phyloP scores from a whole-genome alignment of 1,284 basidiomycete species.

The Neotropicomus parvogracilis region DNA sequence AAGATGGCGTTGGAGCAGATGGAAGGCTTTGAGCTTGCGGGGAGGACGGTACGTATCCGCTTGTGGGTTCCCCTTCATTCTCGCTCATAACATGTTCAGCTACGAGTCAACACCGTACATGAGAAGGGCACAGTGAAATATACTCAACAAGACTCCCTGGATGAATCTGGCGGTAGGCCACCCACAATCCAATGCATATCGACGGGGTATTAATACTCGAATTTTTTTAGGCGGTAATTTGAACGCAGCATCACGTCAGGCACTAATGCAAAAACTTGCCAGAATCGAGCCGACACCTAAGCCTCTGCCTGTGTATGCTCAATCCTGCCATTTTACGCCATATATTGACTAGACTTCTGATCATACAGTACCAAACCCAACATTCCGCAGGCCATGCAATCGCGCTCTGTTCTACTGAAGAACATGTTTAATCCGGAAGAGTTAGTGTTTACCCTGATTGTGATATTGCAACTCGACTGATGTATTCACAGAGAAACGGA shows the following conservation, averaged over 20 bases:
- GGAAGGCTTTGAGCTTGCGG: slow-evolving; percentile 97
- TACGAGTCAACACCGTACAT: slow-evolving; percentile 88
- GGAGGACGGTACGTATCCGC: slow-evolving; percentile 66
- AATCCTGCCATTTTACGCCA: background rate
- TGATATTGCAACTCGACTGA: slow-evolving; percentile 9
- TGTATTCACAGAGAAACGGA: slow-evolving; percentile 76
- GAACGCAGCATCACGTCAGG: slow-evolving; percentile 93
- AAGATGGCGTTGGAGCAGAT: slow-evolving; percentile 96
- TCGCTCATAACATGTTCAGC: slow-evolving; percentile 40
- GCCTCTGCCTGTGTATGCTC: slow-evolving; percentile 57
- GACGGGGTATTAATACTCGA: slow-evolving; percentile 10
- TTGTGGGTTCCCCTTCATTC: slow-evolving; percentile 1
- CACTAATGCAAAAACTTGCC: slow-evolving; percentile 98
- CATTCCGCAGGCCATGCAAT: slow-evolving; percentile 77
- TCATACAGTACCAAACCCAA: slow-evolving; percentile 56
- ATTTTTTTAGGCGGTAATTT: slow-evolving; percentile 72
- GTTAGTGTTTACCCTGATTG: slow-evolving; percentile 42
- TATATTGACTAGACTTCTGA: slow-evolving; percentile 13
- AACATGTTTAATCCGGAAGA: slow-evolving; percentile 98
- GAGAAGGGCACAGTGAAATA: slow-evolving; percentile 79
- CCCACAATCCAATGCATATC: background rate
- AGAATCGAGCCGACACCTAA: slow-evolving; percentile 72
- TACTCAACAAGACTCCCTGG: slow-evolving; percentile 74
- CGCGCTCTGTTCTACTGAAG: slow-evolving; percentile 80
- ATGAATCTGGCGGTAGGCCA: slow-evolving; percentile 70